Evolutionary conservation across 345 rosid species (phyloP), one percentile per base, ranked within the genome.

Genomic region (Zanthoxylum bungeanum): DNA sequence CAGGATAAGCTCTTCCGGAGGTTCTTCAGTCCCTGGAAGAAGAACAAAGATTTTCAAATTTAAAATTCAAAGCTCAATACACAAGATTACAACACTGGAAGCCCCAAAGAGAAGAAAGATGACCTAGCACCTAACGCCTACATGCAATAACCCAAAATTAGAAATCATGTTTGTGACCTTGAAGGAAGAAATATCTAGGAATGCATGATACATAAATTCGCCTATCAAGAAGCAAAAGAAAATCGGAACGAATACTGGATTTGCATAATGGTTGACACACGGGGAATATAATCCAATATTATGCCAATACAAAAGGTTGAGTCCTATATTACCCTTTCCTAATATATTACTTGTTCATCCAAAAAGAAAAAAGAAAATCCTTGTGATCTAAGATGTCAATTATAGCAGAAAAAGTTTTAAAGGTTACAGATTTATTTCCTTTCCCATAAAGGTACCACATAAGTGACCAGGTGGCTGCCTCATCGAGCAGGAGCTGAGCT

Each of bases 401-500:
- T 60, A n/a, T 47, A 68, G 46, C 42, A 60, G 52, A n/a, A 28
- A 61, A 72, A 60, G 7, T 50, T 31, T n/a, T 27, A 66, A 25
- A 74, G 74, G 76, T 70, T 42, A 77, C 39, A 73, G 81, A 75
- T 75, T 53, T 65, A 75, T 90, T 85, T 79, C 99, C 96, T 95
- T 95, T 95, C 71, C 99, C 99, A 82, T 88, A 95, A 47, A 95
- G 82, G 79, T 85, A 85, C 99, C 99, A 95, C 65, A 95, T 72
- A 66, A 95, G 99, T 55, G 98, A 95, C 99, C 99, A 95, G 37
- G 99, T 83, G 31, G 98, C 98, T 46, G 98, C 98, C 91, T 95
- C 99, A 46, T 93, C 97, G 66, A 92, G 96, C 79, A 95, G 81
- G 71, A 91, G 81, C 75, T 89, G 97, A 83, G 97, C 97, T 84